Conservation (phyloP, 345 rosid species). For the Murraya paniculata region DNA sequence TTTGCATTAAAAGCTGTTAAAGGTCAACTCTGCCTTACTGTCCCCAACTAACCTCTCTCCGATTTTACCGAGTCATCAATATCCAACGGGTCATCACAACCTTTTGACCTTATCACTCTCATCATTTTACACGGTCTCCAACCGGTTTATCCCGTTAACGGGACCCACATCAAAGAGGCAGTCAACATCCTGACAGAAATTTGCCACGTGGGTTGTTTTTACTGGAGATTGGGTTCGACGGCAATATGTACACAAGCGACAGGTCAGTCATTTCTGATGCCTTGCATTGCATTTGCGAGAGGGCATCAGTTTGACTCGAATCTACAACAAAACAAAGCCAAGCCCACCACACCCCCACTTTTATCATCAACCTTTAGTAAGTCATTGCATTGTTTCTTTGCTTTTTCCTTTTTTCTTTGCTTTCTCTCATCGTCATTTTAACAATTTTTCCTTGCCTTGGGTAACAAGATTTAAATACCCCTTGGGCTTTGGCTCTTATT, state of each 20-base stretch:
- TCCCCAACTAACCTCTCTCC: conserved; percentile 37
- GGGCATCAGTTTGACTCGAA: conserved; percentile 43
- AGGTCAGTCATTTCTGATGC: conserved; percentile 26
- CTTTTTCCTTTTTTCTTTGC: background rate
- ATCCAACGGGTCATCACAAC: conserved; percentile 44
- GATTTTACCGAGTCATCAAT: conserved; percentile 23
- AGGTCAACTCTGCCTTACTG: conserved; percentile 63
- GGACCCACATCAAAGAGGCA: conserved; percentile 26
- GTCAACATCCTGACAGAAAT: conserved; percentile 37
- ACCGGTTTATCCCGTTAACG: conserved; percentile 17
- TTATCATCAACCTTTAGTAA: conserved; percentile 16
- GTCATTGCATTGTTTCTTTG: background rate
- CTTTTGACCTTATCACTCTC: conserved; percentile 40
- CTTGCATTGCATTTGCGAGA: conserved; percentile 3
- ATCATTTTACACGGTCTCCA: conserved; percentile 29
- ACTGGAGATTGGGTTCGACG: conserved; percentile 32
- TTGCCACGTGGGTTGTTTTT: conserved; percentile 22
- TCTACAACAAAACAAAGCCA: background rate
- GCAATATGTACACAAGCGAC: conserved; percentile 20
- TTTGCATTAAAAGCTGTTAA: conserved; percentile 39
- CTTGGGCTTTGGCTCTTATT: background rate
- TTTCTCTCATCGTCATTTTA: background rate
- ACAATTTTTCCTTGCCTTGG: conserved; percentile 2
- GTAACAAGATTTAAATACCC: background rate
- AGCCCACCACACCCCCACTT: background rate